Conservation (phyloP, 2,329 filamentous ascomycete species). For the Tolypocladium guangdongense region DNA sequence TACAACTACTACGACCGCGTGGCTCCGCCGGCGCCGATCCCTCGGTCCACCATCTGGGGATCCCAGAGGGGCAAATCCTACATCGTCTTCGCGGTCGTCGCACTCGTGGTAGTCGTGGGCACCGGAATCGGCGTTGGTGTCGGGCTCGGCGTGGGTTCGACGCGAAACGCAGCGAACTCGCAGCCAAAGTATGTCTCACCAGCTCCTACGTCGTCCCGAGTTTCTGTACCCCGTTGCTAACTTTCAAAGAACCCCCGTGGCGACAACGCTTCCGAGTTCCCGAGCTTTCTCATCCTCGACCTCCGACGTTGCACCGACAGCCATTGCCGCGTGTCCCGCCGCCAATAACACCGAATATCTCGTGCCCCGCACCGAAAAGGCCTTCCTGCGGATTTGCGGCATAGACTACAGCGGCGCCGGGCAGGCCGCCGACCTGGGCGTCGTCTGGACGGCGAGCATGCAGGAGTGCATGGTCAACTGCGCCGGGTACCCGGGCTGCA, state of each 20-base stretch:
- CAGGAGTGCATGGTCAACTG: constrained; percentile 34
- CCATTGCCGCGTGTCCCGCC: constrained; percentile 25
- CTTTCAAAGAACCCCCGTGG: neutral
- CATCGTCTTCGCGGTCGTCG: constrained; percentile 17
- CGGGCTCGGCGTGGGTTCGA: constrained; percentile 25
- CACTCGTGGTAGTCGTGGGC: constrained; percentile 19
- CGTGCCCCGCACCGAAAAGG: constrained; percentile 27
- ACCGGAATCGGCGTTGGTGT: constrained; percentile 30
- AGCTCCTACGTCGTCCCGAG: neutral
- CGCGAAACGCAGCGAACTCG: neutral
- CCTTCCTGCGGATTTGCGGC: constrained; percentile 33
- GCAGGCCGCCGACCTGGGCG: constrained; percentile 23
- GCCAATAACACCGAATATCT: constrained; percentile 33
- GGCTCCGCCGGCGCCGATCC: constrained; percentile 11
- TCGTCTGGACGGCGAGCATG: constrained; percentile 26
- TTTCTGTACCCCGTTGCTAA: neutral
- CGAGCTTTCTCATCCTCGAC: constrained; percentile 6
- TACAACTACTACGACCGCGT: constrained; percentile 16
- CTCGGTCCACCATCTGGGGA: constrained; percentile 11
- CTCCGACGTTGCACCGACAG: constrained; percentile 7
- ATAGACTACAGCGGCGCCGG: constrained; percentile 30
- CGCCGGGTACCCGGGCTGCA: constrained; percentile 26
- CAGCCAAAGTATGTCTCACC: constrained; percentile 4
- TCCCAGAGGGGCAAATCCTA: constrained; percentile 23
- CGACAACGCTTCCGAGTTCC: neutral